A percentile compares a stretch with the other conserved stretches of the same genome.
phyloP scores from a whole-genome alignment of 345 rosid genomes.

The Draba incana region DNA sequence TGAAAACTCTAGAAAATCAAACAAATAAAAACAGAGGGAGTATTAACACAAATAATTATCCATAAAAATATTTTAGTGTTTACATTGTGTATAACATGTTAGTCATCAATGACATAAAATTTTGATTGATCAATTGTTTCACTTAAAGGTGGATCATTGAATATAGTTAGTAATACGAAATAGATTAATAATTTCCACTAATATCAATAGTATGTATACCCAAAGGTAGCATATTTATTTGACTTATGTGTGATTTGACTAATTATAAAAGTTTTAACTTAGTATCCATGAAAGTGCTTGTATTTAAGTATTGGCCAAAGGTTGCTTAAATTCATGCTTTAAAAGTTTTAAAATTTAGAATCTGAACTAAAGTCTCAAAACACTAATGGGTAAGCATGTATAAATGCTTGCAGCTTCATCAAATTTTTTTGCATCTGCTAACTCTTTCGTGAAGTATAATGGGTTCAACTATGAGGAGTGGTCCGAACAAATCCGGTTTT shows the following conservation, averaged over 20 bases:
- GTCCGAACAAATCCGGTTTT: not conserved
- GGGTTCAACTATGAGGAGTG: not conserved
- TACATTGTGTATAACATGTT: no score
- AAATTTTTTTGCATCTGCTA: no score
- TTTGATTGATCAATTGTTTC: not conserved
- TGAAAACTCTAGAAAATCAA: no score
- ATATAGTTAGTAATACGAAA: not conserved
- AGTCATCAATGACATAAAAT: not conserved
- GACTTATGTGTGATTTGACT: not conserved
- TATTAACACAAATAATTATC: no score
- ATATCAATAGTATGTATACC: not conserved
- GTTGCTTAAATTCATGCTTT: not conserved
- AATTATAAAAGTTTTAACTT: not conserved
- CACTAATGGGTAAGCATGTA: not conserved
- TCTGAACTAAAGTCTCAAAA: not conserved
- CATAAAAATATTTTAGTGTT: no score
- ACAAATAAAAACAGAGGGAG: no score
- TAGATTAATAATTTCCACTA: not conserved
- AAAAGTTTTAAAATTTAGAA: not conserved
- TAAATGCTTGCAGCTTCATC: no score
- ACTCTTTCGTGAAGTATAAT: no score
- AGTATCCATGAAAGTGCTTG: not conserved
- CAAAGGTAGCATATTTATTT: constrained; percentile 2
- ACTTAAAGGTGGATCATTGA: constrained; percentile 13
- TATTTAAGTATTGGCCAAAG: no score